Evolutionary conservation across 345 rosid species (phyloP), one percentile per base, ranked within the genome.

Genomic region (Citrus trifoliata): DNA sequence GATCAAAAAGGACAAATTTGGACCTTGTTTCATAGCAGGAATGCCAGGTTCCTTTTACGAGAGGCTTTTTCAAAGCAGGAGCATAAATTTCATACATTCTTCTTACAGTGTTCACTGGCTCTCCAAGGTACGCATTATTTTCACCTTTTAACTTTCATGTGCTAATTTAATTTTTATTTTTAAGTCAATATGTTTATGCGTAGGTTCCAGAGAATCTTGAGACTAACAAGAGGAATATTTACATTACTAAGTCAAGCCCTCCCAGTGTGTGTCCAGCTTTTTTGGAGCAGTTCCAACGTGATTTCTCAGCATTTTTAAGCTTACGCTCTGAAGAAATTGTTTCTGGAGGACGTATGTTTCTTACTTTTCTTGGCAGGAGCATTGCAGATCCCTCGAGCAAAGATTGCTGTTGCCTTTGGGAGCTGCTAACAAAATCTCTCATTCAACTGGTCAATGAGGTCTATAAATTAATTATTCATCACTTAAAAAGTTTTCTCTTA

Each of bases 31-130:
- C n/a, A 51, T 89, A 38, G 70, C 82, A 67, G 89, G 86, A 33
- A 76, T 85, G 24, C 87, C 92, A 0, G 90, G 92, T 42, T 85
- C 85, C n/a, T 88, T 90, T 65, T 86, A 88, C n/a, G 79, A 77
- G 3, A 90, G 87, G 73, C 91, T 91, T 37, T 86, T 90, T 22
- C 82, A 88, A 32, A 40, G 66, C 7, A 74, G 68, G 2, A 77
- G 76, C 35, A 78, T 84, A 10, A 88, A 88, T 76, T 82, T 85
- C 66, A 37, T 78, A 2, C 83, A 81, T 65, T 84, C 88, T 27
- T 86, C 85, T n/a, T 87, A 79, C 25, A 79, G 88, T 69, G 69
- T 86, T 21, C 87, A 85, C 62, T 86, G 79, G 79, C 83, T 83
- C 22, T 87, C 89, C 51, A 76, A 81, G 87, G 90, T 81, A 12